Evolutionary conservation across 306 rosid genomes (phyloP).

Genomic region (Dalbergia cochinchinensis): DNA sequence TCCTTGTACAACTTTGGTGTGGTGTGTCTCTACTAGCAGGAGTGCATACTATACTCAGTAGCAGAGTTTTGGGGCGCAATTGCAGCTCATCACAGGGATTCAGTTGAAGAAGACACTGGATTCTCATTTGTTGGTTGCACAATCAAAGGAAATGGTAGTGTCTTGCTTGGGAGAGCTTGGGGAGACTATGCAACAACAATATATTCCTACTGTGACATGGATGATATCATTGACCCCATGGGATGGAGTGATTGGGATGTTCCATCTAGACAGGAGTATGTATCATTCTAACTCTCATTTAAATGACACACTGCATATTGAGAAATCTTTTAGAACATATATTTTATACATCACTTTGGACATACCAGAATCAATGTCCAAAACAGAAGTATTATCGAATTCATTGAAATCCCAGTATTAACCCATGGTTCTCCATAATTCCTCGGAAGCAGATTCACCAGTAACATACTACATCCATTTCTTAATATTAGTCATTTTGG

Average conservation of each 20-base stretch:
- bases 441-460: no score
- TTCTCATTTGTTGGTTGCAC: conserved; percentile 68
- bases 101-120: conserved; percentile 61
- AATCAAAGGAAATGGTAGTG: conserved; percentile 63
- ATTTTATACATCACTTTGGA: no score
- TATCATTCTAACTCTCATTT: not conserved
- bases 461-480: no score
- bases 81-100: conserved; percentile 80
- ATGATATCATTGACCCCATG: conserved; percentile 53
- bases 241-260: conserved; percentile 78
- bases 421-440: no score
- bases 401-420: no score
- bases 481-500: no score
- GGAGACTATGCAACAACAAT: conserved; percentile 67
- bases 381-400: no score
- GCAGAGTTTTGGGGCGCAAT: conserved; percentile 71
- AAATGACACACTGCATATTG: not conserved
- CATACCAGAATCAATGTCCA: no score
- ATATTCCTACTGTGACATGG: conserved; percentile 63
- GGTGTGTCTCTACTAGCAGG: conserved; percentile 41
- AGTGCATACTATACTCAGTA: conserved; percentile 62
- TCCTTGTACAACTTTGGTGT: not conserved
- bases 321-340: no score
- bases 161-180: conserved; percentile 79
- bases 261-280: conserved; percentile 62